Base-by-base conservation (phyloP, 352 stramenopile genomes). In the Phytophthora cryptogea region DNA sequence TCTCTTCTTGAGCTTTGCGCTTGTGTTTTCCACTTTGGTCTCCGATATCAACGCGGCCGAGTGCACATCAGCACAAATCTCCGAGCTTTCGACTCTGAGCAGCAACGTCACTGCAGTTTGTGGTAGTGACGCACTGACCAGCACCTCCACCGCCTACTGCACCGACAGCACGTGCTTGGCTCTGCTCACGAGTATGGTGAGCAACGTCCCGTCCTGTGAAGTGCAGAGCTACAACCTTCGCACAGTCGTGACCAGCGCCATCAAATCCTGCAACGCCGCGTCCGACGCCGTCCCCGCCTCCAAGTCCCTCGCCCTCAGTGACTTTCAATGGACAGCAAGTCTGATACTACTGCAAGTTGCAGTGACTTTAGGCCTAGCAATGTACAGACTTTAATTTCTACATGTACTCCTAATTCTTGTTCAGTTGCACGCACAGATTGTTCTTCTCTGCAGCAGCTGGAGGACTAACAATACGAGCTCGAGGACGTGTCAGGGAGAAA, bases 211-310 rank as follows among this genome's bases (percentile, higher is more conserved):
- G 33, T 70, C 63, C 40, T 74, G 66, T 42, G 66, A 74, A 32
- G 26, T 74, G 30, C n/a, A 39, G 14, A 61, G 55, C 55, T 74
- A 74, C 61, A 74, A 74, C 44, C 49, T 74, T 17, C 66, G 66
- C 50, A 46, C 60, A n/a, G 63, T 68, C 28, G 43, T 74, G 14
- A 39, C 54, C 32, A 54, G 53, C 11, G 59, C 65, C 49, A 65
- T 73, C 32, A 52, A 28, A 16, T 68, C 58, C 1, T 73, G 65
- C 50, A 36, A 73, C 41, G 47, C 59, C 23, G 49, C 63, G 20
- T 73, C 65, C 8, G 65, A 73, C 54, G 65, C 65, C 42, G 54
- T 73, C 23, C 59, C 65, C 5, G 65, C 59, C 44, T 23, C 27
- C n/a, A 69, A 66, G 16, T 73, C 65, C 27, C 32, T 10, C 43